Percentiles rank a stretch among this genome's conserved stretches.
phyloP scores from a whole-genome alignment of 2,329 filamentous ascomycete genomes.

The Neocatenulostroma microsporum region DNA sequence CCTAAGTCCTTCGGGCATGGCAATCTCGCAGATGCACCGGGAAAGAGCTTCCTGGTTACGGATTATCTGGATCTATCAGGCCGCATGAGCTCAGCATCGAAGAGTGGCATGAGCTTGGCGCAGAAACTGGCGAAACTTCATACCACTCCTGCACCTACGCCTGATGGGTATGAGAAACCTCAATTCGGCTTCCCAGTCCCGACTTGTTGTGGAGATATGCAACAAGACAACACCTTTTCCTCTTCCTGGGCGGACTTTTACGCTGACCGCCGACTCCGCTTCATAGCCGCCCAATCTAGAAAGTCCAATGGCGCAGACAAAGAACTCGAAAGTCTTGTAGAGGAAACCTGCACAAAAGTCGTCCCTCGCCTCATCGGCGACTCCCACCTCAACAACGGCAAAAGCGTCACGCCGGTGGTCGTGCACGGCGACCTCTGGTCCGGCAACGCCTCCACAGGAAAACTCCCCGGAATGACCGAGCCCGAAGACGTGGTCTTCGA shows the following conservation, averaged over 20 bases:
- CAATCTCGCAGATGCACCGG: slow-evolving; percentile 38
- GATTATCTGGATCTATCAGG: slow-evolving; percentile 65
- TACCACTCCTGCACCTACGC: slow-evolving; percentile 61
- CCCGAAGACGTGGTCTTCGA: slow-evolving; percentile 75
- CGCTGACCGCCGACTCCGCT: slow-evolving; percentile 63
- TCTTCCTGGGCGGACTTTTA: slow-evolving; percentile 80
- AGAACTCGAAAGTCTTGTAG: slow-evolving; percentile 56
- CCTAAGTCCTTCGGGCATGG: slow-evolving; percentile 70
- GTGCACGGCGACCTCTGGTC: slow-evolving; percentile 93
- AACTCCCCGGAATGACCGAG: slow-evolving; percentile 48
- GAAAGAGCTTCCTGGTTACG: slow-evolving; percentile 55
- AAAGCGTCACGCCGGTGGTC: slow-evolving; percentile 64
- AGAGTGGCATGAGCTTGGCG: slow-evolving; percentile 52
- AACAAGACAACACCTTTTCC: slow-evolving; percentile 68
- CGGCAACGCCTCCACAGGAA: slow-evolving; percentile 66
- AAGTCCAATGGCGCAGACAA: slow-evolving; percentile 56
- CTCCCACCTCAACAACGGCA: slow-evolving; percentile 52
- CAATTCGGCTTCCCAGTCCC: slow-evolving; percentile 77
- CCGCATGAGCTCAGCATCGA: slow-evolving; percentile 20
- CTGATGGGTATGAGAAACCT: slow-evolving; percentile 50
- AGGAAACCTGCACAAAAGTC: slow-evolving; percentile 54
- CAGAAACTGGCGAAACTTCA: slow-evolving; percentile 73
- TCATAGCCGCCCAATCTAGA: slow-evolving; percentile 53
- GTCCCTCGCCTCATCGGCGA: slow-evolving; percentile 71
- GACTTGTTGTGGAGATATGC: slow-evolving; percentile 80